Evolutionary conservation across 345 rosid species (phyloP), one percentile per base, ranked within the genome.

Genomic region (Pugionium cornutum): DNA sequence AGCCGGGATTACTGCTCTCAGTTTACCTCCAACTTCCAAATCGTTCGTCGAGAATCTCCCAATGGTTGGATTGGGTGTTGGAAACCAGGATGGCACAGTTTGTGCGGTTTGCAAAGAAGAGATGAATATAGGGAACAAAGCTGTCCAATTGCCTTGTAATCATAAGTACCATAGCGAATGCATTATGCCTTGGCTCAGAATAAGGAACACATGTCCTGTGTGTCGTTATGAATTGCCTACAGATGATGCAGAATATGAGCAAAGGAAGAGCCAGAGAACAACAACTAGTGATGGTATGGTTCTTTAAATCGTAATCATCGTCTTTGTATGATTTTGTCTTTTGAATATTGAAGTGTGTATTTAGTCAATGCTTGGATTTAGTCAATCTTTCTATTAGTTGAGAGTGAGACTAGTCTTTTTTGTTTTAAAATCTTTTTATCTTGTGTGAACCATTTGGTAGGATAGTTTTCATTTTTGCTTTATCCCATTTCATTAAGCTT

Each of bases 61-160:
- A 0, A 68, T 66, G 33, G 82, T 84, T 50, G 66, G 65, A 48
- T 43, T 83, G 48, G 83, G 78, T 40, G 72, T 3, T 8, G 51
- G 28, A 35, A 53, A 45, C 2, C 73, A 66, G 42, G 80, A 48
- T 8, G 10, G 73, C 43, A 68, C 80, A 0, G 81, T 80, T 9
- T 92, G 98, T 77, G 94, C 97, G 0, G 92, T 92, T 57, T 92
- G 98, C 46, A 92, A 92, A 82, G 97, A 92, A 37, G 98, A 88
- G 52, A 76, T 92, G 72, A 53, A 47, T 52, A 70, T 78, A 10
- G 92, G 88, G 8, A 86, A 82, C 72, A 62, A 75, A 48, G 91
- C 79, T 18, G 85, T 77, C 69, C 88, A 77, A 71, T 75, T 92
- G 73, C 97, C 98, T 4, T 92, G 98, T 67, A 53, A 77, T 18